A percentile compares a stretch with the other conserved stretches of the same genome.
These are phyloP conservation scores for Petunia secreta DNA, from an alignment of 257 asterid genomes.

Conservation along the genomic window DNA sequence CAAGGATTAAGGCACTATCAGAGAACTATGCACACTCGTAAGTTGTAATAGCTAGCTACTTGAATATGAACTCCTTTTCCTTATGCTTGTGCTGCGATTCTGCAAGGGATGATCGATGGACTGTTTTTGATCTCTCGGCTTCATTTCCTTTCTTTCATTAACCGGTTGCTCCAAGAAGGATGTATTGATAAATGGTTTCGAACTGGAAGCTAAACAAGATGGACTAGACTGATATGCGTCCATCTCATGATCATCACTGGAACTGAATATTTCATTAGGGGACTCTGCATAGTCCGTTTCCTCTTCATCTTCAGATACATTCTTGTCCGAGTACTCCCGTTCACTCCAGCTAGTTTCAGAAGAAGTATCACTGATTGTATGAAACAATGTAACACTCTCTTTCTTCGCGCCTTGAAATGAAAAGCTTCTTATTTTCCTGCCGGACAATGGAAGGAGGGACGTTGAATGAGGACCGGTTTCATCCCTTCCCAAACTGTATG, in stretches of 20 bases:
- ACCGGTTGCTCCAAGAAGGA: constrained; percentile 32
- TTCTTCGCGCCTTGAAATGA: constrained; percentile 65
- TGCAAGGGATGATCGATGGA: constrained; percentile 22
- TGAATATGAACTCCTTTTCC: constrained; percentile 70
- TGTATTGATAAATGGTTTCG: constrained; percentile 34
- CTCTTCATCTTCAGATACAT: constrained; percentile 34
- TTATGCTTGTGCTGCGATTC: constrained; percentile 40
- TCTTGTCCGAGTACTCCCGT: constrained; percentile 28
- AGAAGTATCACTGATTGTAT: constrained; percentile 46
- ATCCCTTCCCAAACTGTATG: constrained; percentile 84
- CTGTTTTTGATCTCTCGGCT: constrained; percentile 26
- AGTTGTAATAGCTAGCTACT: constrained; percentile 37
- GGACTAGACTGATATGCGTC: constrained; percentile 31
- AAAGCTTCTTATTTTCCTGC: constrained; percentile 51
- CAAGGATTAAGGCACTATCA: not conserved
- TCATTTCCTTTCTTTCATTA: constrained; percentile 46
- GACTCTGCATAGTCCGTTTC: constrained; percentile 44
- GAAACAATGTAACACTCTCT: constrained; percentile 68
- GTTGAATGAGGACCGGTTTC: constrained; percentile 38
- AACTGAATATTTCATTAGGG: constrained; percentile 43
- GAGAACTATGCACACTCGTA: not conserved
- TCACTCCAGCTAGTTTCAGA: constrained; percentile 42
- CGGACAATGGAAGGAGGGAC: constrained; percentile 59
- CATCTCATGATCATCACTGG: constrained; percentile 40
- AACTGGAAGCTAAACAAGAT: constrained; percentile 35